Evolutionary conservation across 176 grass and related monocot genomes (phyloP).

Genomic region (Oryza meyeriana): DNA sequence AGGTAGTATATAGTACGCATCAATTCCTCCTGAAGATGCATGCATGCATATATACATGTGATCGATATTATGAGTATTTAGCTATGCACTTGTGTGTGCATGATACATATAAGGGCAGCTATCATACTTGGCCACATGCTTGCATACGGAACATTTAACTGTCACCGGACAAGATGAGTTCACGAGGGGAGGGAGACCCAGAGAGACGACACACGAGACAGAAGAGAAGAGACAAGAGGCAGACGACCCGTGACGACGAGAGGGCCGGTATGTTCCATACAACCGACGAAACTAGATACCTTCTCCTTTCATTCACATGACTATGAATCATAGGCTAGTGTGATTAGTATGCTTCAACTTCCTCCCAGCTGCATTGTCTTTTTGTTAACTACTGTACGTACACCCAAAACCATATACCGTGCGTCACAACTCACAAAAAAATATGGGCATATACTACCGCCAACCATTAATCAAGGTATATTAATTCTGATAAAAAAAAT

Average conservation of each 20-base stretch:
- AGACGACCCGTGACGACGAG: constrained; percentile 11
- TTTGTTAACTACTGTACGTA: not conserved
- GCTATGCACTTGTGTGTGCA: not conserved
- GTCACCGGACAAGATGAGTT: constrained; percentile 2
- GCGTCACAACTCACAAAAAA: no score
- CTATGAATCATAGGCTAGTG: not conserved
- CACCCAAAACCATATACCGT: not conserved
- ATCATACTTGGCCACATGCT: not conserved
- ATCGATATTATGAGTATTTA: no score
- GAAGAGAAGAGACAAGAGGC: not conserved
- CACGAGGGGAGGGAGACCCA: not conserved
- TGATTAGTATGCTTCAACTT: not conserved
- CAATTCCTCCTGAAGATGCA: no score
- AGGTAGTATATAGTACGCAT: no score
- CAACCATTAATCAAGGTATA: no score
- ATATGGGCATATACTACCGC: not conserved
- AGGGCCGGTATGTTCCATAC: not conserved
- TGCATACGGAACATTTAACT: not conserved
- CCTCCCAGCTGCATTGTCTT: not conserved
- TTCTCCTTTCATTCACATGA: constrained; percentile 1
- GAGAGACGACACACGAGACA: not conserved
- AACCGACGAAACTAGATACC: constrained; percentile 14
- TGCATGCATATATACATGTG: no score
- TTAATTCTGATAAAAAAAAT: no score
- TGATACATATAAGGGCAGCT: not conserved